These are phyloP conservation scores for Pichia sp. DNA, from an alignment of 1,139 yeast species.

Conservation along the genomic window DNA sequence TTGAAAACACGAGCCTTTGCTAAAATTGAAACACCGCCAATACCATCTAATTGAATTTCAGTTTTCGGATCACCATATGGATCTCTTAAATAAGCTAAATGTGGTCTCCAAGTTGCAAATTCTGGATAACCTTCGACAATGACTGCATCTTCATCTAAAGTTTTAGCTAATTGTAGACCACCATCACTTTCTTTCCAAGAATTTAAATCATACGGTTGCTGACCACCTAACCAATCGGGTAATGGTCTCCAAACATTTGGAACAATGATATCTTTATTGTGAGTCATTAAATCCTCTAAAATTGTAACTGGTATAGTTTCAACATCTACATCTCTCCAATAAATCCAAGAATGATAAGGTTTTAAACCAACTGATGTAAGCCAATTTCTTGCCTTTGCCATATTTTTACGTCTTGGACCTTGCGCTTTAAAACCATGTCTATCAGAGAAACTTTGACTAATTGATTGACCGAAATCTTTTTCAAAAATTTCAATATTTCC, in stretches of 20 bases:
- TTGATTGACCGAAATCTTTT: conserved; percentile 78
- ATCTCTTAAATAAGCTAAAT: conserved; percentile 68
- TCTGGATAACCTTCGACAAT: conserved; percentile 89
- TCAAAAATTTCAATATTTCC: conserved; percentile 62
- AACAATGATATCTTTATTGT: conserved; percentile 72
- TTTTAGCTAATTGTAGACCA: conserved; percentile 59
- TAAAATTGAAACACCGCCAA: conserved; percentile 82
- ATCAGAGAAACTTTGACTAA: conserved; percentile 88
- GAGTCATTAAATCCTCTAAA: conserved; percentile 72
- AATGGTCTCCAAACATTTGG: conserved; percentile 90
- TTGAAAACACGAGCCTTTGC: conserved; percentile 79
- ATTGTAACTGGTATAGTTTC: conserved; percentile 75
- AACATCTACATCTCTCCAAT: conserved; percentile 89
- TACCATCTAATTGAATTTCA: conserved; percentile 71
- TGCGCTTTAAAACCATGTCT: conserved; percentile 87
- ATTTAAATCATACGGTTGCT: conserved; percentile 79
- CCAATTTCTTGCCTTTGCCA: conserved; percentile 92
- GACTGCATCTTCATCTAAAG: conserved; percentile 72
- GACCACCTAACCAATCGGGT: conserved; percentile 67
- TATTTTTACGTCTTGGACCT: conserved; percentile 76
- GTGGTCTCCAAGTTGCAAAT: conserved; percentile 83
- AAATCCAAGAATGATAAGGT: conserved; percentile 88
- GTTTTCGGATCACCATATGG: conserved; percentile 60
- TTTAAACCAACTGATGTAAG: conserved; percentile 66
- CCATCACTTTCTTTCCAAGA: conserved; percentile 81